Conservation (phyloP, 139 green algal species). For the Chlorella sp. region DNA sequence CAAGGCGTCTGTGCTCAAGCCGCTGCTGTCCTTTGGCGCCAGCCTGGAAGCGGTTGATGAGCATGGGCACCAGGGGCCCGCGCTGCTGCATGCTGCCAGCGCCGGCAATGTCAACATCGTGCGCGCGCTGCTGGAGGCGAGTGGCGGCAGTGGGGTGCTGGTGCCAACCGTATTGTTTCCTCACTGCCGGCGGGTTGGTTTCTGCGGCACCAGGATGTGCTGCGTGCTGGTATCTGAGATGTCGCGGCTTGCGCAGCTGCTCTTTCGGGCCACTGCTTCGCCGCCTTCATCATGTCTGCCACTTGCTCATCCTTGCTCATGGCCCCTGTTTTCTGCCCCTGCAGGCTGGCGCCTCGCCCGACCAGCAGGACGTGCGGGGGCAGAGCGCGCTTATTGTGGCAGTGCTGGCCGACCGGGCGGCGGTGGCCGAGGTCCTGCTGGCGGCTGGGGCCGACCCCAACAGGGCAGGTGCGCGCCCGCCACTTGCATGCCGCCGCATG, state of each 20-base stretch:
- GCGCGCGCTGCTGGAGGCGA: conserved; percentile 27
- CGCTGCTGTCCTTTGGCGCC: conserved; percentile 14
- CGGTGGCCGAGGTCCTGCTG: conserved; percentile 34
- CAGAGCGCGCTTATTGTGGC: conserved; percentile 33
- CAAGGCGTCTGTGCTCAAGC: background rate
- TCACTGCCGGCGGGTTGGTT: no score
- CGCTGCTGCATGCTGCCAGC: conserved; percentile 22
- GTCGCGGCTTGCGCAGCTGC: no score
- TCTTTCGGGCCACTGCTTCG: no score
- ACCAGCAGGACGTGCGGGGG: conserved; percentile 31
- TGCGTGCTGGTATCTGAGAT: no score
- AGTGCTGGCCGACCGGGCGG: conserved; percentile 26
- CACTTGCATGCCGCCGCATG: no score
- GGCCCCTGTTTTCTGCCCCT: no score
- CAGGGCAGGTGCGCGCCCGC: background rate
- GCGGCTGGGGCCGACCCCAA: conserved; percentile 22
- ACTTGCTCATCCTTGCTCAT: background rate
- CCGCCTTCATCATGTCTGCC: background rate
- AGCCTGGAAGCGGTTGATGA: conserved; percentile 21
- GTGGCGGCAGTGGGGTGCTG: no score
- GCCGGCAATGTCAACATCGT: conserved; percentile 15
- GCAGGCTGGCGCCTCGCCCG: conserved; percentile 22
- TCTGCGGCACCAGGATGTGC: no score
- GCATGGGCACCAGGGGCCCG: conserved; percentile 26
- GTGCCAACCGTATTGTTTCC: no score